Conservation (phyloP, 1,139 yeast species). For the Casaregolazyma suthepensis region DNA sequence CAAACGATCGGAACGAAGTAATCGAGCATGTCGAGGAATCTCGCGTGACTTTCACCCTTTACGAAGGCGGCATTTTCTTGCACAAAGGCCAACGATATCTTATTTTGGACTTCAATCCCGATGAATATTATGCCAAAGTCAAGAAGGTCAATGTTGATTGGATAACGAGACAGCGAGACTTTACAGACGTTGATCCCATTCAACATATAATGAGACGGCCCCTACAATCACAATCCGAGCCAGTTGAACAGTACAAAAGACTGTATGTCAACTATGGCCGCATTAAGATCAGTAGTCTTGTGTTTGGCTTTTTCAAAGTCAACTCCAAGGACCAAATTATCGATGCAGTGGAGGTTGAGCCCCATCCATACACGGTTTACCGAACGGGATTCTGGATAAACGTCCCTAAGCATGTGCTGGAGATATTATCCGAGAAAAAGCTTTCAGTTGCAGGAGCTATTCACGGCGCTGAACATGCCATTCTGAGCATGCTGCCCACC, state of each 20-base stretch:
- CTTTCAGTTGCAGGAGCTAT: slow-evolving; percentile 81
- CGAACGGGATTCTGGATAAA: slow-evolving; percentile 93
- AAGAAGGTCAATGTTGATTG: slow-evolving; percentile 87
- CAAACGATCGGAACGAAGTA: slow-evolving; percentile 64
- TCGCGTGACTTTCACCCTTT: slow-evolving; percentile 81
- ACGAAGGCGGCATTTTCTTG: slow-evolving; percentile 91
- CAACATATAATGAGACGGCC: slow-evolving; percentile 12
- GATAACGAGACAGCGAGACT: slow-evolving; percentile 88
- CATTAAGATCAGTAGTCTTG: slow-evolving; percentile 63
- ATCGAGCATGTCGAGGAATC: slow-evolving; percentile 90
- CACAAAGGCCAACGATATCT: slow-evolving; percentile 91
- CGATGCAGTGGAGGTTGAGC: slow-evolving; percentile 88
- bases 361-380: slow-evolving; percentile 66
- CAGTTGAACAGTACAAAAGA: neutral
- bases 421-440: slow-evolving; percentile 47
- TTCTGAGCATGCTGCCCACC: slow-evolving; percentile 68
- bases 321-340: slow-evolving; percentile 69
- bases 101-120: slow-evolving; percentile 75
- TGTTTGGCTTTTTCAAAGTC: slow-evolving; percentile 88
- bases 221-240: neutral
- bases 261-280: slow-evolving; percentile 45
- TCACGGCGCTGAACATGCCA: slow-evolving; percentile 94
- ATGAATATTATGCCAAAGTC: slow-evolving; percentile 72
- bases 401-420: slow-evolving; percentile 60
- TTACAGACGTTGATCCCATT: slow-evolving; percentile 81